A percentile compares a stretch with the other conserved stretches of the same genome.
Conservation (phyloP, 2,329 filamentous ascomycete genomes). For the Phialocephala subalpina region DNA sequence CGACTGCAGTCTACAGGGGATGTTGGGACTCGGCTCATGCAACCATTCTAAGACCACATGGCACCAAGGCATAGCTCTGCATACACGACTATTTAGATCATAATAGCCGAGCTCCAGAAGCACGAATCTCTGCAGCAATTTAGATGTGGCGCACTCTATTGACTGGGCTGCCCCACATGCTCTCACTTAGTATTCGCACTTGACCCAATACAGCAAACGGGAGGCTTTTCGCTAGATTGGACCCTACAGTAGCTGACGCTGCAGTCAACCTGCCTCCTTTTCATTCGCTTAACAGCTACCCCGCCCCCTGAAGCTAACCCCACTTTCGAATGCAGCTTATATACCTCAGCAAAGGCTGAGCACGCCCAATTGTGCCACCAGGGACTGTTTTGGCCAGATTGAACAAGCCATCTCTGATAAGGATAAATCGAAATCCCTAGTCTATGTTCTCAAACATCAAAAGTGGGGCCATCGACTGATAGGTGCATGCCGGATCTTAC, state of each 20-base stretch:
- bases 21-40: background rate
- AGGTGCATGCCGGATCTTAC: too few relatives aligned
- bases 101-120: background rate
- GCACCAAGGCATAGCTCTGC: slow-evolving; percentile 9
- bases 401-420: too few relatives aligned
- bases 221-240: background rate
- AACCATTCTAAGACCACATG: background rate
- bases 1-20: background rate
- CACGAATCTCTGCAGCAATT: background rate
- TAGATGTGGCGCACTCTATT: background rate
- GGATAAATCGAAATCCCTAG: background rate
- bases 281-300: slow-evolving; percentile 21
- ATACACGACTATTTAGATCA: slow-evolving; percentile 2
- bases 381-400: background rate
- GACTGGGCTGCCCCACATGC: background rate
- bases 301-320: slow-evolving; percentile 15
- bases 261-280: slow-evolving; percentile 8
- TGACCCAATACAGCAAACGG: slow-evolving; percentile 1
- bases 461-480: slow-evolving; percentile 14
- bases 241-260: background rate
- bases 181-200: background rate
- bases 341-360: slow-evolving; percentile 1
- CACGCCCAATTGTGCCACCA: slow-evolving; percentile 5
- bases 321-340: background rate
- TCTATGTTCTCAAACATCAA: background rate